Percentiles rank a stretch among this genome's conserved stretches.
Conservation (phyloP, 441 rosid species). For the Pelargonium cotyledonis region DNA sequence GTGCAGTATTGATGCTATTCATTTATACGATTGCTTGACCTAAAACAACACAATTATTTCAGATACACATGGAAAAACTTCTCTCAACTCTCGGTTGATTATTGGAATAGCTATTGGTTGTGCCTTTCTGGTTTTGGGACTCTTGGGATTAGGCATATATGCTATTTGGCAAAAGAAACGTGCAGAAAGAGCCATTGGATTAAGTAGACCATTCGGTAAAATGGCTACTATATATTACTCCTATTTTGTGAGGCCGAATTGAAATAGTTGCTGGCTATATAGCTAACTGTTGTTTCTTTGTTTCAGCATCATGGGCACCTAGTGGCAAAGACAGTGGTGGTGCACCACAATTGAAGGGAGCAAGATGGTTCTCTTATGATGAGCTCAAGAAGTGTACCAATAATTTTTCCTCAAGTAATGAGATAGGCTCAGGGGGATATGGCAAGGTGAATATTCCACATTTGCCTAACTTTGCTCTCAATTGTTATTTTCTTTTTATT, state of each 20-base stretch:
- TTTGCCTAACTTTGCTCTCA: background rate
- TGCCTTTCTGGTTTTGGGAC: constrained; percentile 48
- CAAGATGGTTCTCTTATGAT: constrained; percentile 87
- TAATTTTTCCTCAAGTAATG: constrained; percentile 62
- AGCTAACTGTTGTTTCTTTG: background rate
- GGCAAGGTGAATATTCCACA: constrained; percentile 52
- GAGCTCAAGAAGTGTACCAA: constrained; percentile 78
- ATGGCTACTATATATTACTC: background rate
- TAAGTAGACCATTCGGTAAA: constrained; percentile 77
- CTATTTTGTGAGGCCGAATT: background rate
- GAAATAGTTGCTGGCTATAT: background rate
- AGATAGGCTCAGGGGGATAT: constrained; percentile 91
- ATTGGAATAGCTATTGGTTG: constrained; percentile 50
- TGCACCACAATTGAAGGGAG: constrained; percentile 91
- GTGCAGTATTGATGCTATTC: constrained; percentile 1
- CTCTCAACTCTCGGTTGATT: constrained; percentile 41
- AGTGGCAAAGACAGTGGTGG: constrained; percentile 86
- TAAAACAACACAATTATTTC: constrained; percentile 19
- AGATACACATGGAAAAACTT: constrained; percentile 37
- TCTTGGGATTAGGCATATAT: constrained; percentile 59
- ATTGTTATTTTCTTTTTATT: background rate
- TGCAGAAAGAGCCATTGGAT: constrained; percentile 77
- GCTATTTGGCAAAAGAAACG: constrained; percentile 90
- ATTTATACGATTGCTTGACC: constrained; percentile 11
- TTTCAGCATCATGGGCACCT: constrained; percentile 80